Conservation (phyloP, 2,329 filamentous ascomycete genomes). For the Coniochaeta prunicola region DNA sequence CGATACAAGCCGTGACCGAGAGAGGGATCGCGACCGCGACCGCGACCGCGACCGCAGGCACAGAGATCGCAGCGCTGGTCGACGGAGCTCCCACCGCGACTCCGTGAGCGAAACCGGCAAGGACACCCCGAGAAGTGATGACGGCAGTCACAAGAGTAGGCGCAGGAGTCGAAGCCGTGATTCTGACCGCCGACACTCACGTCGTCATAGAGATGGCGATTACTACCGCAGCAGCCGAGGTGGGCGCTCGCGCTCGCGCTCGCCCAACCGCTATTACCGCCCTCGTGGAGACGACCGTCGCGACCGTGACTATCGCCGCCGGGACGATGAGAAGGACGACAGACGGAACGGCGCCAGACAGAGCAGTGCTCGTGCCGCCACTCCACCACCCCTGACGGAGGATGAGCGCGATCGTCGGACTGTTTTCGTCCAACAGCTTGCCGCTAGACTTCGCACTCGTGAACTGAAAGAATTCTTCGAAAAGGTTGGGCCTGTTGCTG, state of each 20-base stretch:
- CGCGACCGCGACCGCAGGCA: constrained; percentile 45
- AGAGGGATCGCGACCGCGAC: constrained; percentile 46
- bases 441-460: constrained; percentile 83
- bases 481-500: constrained; percentile 87
- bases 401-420: constrained; percentile 96
- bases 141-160: constrained; percentile 75
- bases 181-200: constrained; percentile 65
- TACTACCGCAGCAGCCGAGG: constrained; percentile 60
- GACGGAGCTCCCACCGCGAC: constrained; percentile 44
- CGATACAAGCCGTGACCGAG: constrained; percentile 43
- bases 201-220: constrained; percentile 66
- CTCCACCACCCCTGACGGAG: constrained; percentile 66
- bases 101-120: constrained; percentile 45
- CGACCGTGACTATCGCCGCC: constrained; percentile 41
- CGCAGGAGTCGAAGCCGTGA: constrained; percentile 74
- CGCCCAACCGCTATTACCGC: constrained; percentile 55
- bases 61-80: constrained; percentile 39
- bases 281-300: constrained; percentile 38
- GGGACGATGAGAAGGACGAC: constrained; percentile 42
- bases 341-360: constrained; percentile 22
- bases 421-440: constrained; percentile 97
- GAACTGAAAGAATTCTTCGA: constrained; percentile 95
- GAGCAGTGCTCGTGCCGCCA: constrained; percentile 39
- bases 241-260: constrained; percentile 64
- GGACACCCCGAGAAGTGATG: constrained; percentile 64